Base-by-base conservation (phyloP, 768 basidiomycete genomes). In the Boletellus ananas region DNA sequence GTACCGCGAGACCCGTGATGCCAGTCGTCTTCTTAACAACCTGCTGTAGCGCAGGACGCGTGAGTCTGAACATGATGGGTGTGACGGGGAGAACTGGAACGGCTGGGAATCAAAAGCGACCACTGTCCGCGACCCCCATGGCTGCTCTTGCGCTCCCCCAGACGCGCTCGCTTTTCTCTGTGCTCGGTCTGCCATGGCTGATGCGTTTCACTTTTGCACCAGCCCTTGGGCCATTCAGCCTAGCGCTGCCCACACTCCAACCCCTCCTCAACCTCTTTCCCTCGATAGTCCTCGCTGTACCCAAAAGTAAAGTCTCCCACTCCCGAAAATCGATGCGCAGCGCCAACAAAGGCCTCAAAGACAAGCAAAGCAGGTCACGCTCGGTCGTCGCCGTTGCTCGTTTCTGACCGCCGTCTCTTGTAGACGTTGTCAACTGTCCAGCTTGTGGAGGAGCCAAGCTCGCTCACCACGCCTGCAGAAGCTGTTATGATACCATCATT, bases 261-360 rank as follows among this genome's bases (percentile, higher is more conserved):
- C 73, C 76, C 3, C 68, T 85, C 18, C 70, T 76, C 35, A 90
- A 94, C 55, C 79, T 96, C 38, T 78, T 97, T 54, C 94, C 94
- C 12, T 79, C 93, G 1, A 83, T 94, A 66, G 73, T 97, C 17
- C 80, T 93, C 37, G 93, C 94, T 21, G 95, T 95, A 2, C 95
- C 95, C 21, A 97, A 97, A 72, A 87, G 86, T 67, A 94, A 94
- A 71, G 79, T 84, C 11, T 93, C 94, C 0, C 94, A 97, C 70
- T 93, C 91, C 18, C 78, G 90, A 45, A 98, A 98, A 69, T 79
- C 86, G n/a, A 95, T 95, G 93, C 79, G 94, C 36, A 84, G 83
- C 55, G 87, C 94, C 14, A 93, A 94, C 70, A 98, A 98, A 69
- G 93, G 94, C 1, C 72, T 96, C 60, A 91, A 94, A 68, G 94